Evolutionary conservation across 2,329 filamentous ascomycete genomes (phyloP).

Genomic region (Fusarium praegraminearum): DNA sequence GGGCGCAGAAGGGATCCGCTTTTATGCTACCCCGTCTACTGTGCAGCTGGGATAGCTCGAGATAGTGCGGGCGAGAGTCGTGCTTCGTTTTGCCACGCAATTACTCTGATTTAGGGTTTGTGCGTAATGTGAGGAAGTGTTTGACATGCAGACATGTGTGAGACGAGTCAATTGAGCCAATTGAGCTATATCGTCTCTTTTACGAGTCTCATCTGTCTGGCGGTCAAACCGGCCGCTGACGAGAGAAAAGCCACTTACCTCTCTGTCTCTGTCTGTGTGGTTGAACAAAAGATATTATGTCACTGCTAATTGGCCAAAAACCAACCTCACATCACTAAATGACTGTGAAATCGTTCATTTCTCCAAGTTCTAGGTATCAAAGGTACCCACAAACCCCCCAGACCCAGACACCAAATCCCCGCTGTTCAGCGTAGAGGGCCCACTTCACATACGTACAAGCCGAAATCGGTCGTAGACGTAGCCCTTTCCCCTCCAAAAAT

Average conservation of each 20-base stretch:
- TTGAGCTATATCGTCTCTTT: neutral
- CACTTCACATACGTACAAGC: constrained; percentile 40
- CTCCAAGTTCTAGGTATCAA: constrained; percentile 4
- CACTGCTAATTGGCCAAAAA: constrained; percentile 29
- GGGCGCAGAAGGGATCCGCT: constrained; percentile 5
- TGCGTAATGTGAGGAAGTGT: neutral
- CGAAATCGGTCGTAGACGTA: constrained; percentile 43
- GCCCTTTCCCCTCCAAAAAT: constrained; percentile 21
- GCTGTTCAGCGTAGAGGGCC: constrained; percentile 27
- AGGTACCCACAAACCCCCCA: constrained; percentile 21
- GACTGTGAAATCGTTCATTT: neutral
- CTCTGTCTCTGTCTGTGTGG: constrained; percentile 23
- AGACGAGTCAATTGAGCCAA: neutral
- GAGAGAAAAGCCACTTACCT: constrained; percentile 7
- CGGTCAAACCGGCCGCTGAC: constrained; percentile 9
- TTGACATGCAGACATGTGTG: neutral
- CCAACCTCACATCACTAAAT: neutral
- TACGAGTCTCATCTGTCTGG: neutral
- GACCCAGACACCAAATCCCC: constrained; percentile 37
- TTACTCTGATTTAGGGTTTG: constrained; percentile 3
- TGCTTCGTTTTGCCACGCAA: constrained; percentile 22
- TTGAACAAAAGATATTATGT: constrained; percentile 13
- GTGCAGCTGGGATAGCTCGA: constrained; percentile 24
- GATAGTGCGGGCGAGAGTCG: constrained; percentile 16
- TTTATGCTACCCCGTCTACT: constrained; percentile 25